These are phyloP conservation scores for Candida pseudocylindracea DNA, from an alignment of 1,139 yeast species.

Conservation along the genomic window DNA sequence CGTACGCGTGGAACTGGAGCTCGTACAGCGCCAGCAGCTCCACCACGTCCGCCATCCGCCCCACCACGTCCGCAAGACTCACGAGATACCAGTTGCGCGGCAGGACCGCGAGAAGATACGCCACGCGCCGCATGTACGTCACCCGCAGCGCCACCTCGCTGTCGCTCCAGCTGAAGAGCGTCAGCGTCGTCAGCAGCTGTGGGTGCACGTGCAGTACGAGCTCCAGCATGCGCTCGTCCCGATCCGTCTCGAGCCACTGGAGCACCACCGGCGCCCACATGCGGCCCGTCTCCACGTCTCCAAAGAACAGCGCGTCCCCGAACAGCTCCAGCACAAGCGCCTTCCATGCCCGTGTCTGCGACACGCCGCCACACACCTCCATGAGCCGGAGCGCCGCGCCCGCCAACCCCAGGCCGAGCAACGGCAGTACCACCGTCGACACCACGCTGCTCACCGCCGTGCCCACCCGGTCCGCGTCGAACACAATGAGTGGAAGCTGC, in stretches of 20 bases:
- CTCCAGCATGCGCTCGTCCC: no score
- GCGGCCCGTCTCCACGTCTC: conserved; percentile 7
- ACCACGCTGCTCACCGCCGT: neutral
- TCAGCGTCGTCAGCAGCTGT: conserved; percentile 23
- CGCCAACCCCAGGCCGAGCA: neutral
- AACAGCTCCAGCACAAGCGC: conserved; percentile 26
- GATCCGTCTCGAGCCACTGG: no score
- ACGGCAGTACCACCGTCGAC: neutral
- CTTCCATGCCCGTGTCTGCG: conserved; percentile 26
- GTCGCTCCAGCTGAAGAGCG: conserved; percentile 60
- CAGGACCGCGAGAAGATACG: conserved; percentile 38
- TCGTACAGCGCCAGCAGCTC: conserved; percentile 10
- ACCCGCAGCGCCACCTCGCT: conserved; percentile 31
- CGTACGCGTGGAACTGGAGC: conserved; percentile 17
- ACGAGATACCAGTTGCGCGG: conserved; percentile 33
- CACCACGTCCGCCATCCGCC: conserved; percentile 22
- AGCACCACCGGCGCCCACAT: conserved; percentile 1
- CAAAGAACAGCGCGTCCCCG: conserved; percentile 24
- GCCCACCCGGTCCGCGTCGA: neutral
- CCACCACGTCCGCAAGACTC: conserved; percentile 24
- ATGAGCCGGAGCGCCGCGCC: conserved; percentile 7
- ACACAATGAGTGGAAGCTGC: neutral
- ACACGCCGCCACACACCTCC: conserved; percentile 12
- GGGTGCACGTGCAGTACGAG: conserved; percentile 12
- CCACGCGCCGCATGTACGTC: conserved; percentile 29